Base-by-base conservation (phyloP, 1,284 basidiomycete genomes). In the Pholiota adiposa region DNA sequence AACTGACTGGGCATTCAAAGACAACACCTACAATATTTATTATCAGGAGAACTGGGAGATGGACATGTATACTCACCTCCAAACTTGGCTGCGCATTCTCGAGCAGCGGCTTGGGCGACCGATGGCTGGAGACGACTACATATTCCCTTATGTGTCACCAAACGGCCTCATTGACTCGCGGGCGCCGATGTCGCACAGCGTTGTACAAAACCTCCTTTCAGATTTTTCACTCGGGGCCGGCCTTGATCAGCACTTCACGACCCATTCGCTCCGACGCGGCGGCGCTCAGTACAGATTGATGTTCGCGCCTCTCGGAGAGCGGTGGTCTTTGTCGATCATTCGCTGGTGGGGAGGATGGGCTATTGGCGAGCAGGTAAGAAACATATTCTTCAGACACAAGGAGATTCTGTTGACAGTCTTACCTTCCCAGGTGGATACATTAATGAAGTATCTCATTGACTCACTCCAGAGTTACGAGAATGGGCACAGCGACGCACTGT, bases 311-410 rank as follows among this genome's bases (percentile, higher is more conserved):
- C 18, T 73, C 9, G 70, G 73, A 0, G 52, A 72, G 40, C 60
- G 67, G 1, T 80, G 78, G 77, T 65, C 71, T 0, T 56, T 79
- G 6, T 66, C 56, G 6, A 68, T 57, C 1, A 68, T 78, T 9
- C 65, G 70, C 0, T 79, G 77, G 77, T 79, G 77, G 78, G 77
- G n/a, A n/a, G n/a, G n/a, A n/a, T n/a, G n/a, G n/a, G n/a, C n/a
- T n/a, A n/a, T n/a, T n/a, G n/a, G n/a, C 0, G 73, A 78, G 54
- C 62, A 70, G 25, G 72, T 72, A 41, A 52, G 69, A 66, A 25
- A 12, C 16, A 12, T 34, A 16, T 14, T 19, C 12, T n/a, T 56
- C 6, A 31, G 25, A n/a, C n/a, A n/a, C n/a, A n/a, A 23, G 31
- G 25, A 52, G 31, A 18, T 12, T 19, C 44, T 49, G 19, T 4